Evolutionary conservation across 2,329 filamentous ascomycete species (phyloP).

Genomic region (Ophiostoma novo-ulmi): DNA sequence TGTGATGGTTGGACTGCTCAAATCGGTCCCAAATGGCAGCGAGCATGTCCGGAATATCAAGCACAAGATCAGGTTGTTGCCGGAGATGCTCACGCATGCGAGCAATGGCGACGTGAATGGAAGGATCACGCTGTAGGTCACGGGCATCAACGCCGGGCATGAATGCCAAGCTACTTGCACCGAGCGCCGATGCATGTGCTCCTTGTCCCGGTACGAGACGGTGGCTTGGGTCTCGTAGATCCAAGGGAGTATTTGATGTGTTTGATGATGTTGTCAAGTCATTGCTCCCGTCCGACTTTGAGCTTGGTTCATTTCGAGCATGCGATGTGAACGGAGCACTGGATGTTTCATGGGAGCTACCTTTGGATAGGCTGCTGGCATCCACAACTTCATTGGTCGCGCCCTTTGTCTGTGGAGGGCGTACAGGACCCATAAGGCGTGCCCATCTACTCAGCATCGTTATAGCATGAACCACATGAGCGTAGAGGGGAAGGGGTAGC

Average conservation of each 20-base stretch:
- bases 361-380: not conserved
- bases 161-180: not conserved
- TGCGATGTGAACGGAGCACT: not conserved
- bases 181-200: not conserved
- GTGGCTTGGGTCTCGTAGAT: conserved; percentile 17
- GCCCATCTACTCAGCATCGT: conserved; percentile 50
- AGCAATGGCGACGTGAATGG: conserved; percentile 39
- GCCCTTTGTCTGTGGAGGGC: not conserved
- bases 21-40: conserved; percentile 40
- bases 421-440: conserved; percentile 38
- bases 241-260: not conserved
- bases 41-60: conserved; percentile 44
- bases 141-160: conserved; percentile 23
- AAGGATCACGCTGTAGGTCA: conserved; percentile 35
- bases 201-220: conserved; percentile 23
- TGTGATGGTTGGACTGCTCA: conserved; percentile 40
- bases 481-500: conserved; percentile 43
- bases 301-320: not conserved
- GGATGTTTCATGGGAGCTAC: not conserved
- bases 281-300: not conserved
- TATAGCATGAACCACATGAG: conserved; percentile 47
- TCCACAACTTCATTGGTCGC: no score
- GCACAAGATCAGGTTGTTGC: conserved; percentile 41
- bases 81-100: conserved; percentile 40
- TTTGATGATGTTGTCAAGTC: not conserved